phyloP scores from a whole-genome alignment of 352 stramenopile genomes.

The Phytopythium helicoides region DNA sequence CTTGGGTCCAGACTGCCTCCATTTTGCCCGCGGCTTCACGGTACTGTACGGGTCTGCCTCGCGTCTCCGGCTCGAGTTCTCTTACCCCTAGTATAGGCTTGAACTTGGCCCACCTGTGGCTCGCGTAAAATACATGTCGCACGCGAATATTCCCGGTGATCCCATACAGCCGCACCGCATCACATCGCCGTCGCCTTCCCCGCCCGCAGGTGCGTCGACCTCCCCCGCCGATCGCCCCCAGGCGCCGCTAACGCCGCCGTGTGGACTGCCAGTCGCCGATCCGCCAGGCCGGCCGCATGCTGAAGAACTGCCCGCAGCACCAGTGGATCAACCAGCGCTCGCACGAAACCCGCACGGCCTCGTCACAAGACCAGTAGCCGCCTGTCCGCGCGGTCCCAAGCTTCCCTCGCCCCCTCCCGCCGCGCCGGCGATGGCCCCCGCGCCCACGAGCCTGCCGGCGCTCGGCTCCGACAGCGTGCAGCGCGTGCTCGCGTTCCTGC shows the following conservation, averaged over 20 bases:
- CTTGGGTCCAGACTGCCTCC: no score
- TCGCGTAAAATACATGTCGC: neutral
- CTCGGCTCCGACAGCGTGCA: slow-evolving; percentile 47
- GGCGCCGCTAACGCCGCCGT: neutral
- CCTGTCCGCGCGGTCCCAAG: no score
- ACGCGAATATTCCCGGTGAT: neutral
- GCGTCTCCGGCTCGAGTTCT: no score
- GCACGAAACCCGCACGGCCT: slow-evolving; percentile 80
- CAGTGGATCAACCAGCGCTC: slow-evolving; percentile 89
- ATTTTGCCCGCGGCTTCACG: no score
- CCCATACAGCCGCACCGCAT: neutral
- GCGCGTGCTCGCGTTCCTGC: slow-evolving; percentile 56
- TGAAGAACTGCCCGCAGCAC: slow-evolving; percentile 89
- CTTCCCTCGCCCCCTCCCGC: no score
- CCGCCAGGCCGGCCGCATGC: slow-evolving; percentile 38
- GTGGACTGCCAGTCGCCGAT: neutral
- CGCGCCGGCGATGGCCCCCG: slow-evolving; percentile 9
- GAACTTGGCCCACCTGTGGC: neutral
- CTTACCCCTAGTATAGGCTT: neutral
- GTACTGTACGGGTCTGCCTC: no score
- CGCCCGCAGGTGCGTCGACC: neutral
- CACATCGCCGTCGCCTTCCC: neutral
- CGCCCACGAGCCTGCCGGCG: slow-evolving; percentile 14
- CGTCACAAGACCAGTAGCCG: slow-evolving; percentile 61
- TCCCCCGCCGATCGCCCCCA: neutral